Evolutionary conservation across 352 stramenopile species (phyloP).

Genomic region (Globisporangium uncinulatum): DNA sequence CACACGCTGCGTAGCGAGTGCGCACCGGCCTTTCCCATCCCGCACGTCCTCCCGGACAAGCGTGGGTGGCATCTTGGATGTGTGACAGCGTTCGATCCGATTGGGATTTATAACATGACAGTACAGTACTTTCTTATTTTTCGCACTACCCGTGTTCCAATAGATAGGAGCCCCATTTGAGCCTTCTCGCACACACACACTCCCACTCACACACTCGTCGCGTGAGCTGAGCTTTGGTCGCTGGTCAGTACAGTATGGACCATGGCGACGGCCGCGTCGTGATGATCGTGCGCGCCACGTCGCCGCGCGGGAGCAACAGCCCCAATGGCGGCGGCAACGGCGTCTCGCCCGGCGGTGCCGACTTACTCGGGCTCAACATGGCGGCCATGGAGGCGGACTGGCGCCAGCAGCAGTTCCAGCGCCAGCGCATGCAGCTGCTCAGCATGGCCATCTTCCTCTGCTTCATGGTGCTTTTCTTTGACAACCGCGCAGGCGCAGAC

Average conservation of each 20-base stretch:
- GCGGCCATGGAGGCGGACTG: conserved; percentile 71
- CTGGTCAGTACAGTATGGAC: neutral
- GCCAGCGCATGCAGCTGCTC: conserved; percentile 84
- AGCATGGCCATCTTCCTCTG: conserved; percentile 86
- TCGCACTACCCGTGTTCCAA: neutral
- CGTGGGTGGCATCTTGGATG: neutral
- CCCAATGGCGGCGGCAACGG: neutral
- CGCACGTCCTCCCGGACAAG: conserved; percentile 19
- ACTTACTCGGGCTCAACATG: conserved; percentile 40
- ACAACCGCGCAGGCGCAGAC: conserved; percentile 57
- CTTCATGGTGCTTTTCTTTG: conserved; percentile 85
- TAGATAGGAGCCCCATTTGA: neutral
- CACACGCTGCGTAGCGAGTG: conserved; percentile 27
- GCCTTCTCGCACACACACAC: neutral
- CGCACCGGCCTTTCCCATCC: conserved; percentile 37
- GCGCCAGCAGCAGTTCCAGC: conserved; percentile 82
- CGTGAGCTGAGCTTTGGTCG: too few species aligned
- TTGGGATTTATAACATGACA: neutral
- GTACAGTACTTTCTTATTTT: neutral
- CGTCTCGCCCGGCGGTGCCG: conserved; percentile 14
- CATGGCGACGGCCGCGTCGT: conserved; percentile 52
- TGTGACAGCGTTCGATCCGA: neutral
- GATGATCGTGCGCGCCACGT: conserved; percentile 74
- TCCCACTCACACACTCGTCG: neutral
- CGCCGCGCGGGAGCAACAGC: conserved; percentile 22